phyloP scores from a whole-genome alignment of 2,329 filamentous ascomycete genomes.

The Sphaerulina populicola region DNA sequence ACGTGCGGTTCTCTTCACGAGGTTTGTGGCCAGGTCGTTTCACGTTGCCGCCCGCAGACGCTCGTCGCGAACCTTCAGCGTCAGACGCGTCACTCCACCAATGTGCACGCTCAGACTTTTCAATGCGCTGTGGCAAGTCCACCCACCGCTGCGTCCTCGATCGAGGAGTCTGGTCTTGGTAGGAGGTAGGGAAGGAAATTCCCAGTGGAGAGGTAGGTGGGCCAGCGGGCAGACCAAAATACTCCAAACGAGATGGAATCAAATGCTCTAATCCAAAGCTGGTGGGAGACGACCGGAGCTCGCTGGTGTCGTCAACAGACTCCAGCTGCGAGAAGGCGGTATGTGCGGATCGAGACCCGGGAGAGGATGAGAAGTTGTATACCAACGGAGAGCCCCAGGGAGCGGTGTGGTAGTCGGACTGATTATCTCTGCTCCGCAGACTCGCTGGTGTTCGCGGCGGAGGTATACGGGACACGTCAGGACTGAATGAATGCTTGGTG shows the following conservation, averaged over 20 bases:
- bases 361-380: conserved; percentile 49
- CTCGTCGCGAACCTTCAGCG: conserved; percentile 21
- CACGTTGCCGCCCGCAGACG: conserved; percentile 3
- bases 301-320: conserved; percentile 24
- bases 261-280: conserved; percentile 33
- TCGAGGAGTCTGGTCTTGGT: conserved; percentile 26
- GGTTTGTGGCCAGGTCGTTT: conserved; percentile 31
- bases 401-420: conserved; percentile 51
- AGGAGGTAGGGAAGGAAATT: conserved; percentile 10
- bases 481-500: conserved; percentile 10
- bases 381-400: conserved; percentile 86
- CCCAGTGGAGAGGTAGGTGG: conserved; percentile 13
- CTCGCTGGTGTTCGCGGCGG: conserved; percentile 28
- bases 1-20: conserved; percentile 40
- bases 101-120: conserved; percentile 44
- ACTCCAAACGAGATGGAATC: conserved; percentile 27
- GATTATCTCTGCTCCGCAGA: conserved; percentile 24
- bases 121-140: conserved; percentile 24
- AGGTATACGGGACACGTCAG: conserved; percentile 21
- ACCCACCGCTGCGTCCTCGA: conserved; percentile 30
- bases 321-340: conserved; percentile 29
- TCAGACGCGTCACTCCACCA: conserved; percentile 75
- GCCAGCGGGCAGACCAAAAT: conserved; percentile 16
- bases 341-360: conserved; percentile 28
- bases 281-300: conserved; percentile 25